These are phyloP conservation scores for Solanum aculeatissimum DNA, from an alignment of 305 asterid genomes.

Conservation along the genomic window DNA sequence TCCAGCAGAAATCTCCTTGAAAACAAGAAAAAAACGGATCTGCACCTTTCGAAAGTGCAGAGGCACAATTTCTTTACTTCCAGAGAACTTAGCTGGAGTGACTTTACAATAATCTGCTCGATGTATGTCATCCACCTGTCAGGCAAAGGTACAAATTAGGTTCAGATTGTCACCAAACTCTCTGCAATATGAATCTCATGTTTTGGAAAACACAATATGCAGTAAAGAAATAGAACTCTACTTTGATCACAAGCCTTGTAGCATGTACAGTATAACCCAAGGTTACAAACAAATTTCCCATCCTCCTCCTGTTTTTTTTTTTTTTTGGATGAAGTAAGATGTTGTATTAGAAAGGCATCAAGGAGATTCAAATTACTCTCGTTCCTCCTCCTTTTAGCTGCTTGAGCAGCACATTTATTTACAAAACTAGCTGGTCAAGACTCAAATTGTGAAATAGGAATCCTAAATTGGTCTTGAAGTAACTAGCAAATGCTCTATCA, in stretches of 20 bases:
- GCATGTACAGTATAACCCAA: background rate
- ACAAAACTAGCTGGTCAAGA: background rate
- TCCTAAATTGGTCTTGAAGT: background rate
- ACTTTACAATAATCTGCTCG: slow-evolving; percentile 88
- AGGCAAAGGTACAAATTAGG: background rate
- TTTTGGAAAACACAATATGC: background rate
- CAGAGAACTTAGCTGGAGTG: slow-evolving; percentile 93
- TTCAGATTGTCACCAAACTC: slow-evolving; percentile 9
- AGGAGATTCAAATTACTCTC: background rate
- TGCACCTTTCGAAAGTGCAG: slow-evolving; percentile 75
- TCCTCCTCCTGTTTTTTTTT: too few species aligned
- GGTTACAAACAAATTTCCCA: background rate
- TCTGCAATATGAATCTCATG: background rate
- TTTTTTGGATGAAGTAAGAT: too few species aligned
- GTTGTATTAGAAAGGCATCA: too few species aligned
- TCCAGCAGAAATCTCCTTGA: background rate
- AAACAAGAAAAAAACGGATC: background rate
- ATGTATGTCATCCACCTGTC: slow-evolving; percentile 68
- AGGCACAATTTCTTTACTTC: slow-evolving; percentile 86
- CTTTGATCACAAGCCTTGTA: background rate
- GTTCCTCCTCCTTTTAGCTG: background rate
- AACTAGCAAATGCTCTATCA: background rate
- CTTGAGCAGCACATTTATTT: background rate
- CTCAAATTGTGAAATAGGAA: background rate
- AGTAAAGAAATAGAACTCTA: background rate